Conservation (phyloP, 495 filamentous ascomycete genomes). For the Xylaria grammica region DNA sequence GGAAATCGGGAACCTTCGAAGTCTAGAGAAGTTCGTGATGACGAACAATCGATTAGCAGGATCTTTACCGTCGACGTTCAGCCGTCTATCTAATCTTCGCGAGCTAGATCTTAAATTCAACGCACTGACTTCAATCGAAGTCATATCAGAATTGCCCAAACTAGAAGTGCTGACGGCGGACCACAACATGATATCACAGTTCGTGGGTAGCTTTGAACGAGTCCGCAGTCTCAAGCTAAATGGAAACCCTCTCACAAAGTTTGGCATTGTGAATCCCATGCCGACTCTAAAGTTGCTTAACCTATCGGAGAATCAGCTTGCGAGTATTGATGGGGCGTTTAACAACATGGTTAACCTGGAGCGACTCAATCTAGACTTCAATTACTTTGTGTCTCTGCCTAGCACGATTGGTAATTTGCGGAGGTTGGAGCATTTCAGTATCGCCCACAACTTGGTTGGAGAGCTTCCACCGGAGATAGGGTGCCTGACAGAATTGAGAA, state of each 20-base stretch:
- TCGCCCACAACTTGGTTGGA: slow-evolving; percentile 85
- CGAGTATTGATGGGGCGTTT: slow-evolving; percentile 84
- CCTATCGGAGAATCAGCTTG: slow-evolving; percentile 83
- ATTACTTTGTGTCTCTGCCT: slow-evolving; percentile 90
- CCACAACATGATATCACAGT: slow-evolving; percentile 88
- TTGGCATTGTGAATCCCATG: slow-evolving; percentile 76
- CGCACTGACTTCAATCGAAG: slow-evolving; percentile 80
- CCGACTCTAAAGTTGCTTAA: slow-evolving; percentile 85
- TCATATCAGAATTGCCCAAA: slow-evolving; percentile 78
- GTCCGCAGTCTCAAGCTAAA: slow-evolving; percentile 85
- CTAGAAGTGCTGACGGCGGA: slow-evolving; percentile 86
- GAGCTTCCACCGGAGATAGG: slow-evolving; percentile 86
- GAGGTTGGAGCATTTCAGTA: slow-evolving; percentile 88
- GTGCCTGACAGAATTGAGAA: slow-evolving; percentile 78
- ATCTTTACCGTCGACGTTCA: slow-evolving; percentile 71
- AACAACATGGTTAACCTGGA: slow-evolving; percentile 84
- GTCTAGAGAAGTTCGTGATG: slow-evolving; percentile 87
- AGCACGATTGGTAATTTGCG: slow-evolving; percentile 81
- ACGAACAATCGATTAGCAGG: slow-evolving; percentile 91
- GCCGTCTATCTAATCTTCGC: slow-evolving; percentile 73
- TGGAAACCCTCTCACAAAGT: slow-evolving; percentile 91
- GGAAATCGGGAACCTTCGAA: slow-evolving; percentile 75
- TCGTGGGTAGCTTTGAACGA: slow-evolving; percentile 82
- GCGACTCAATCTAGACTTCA: slow-evolving; percentile 88
- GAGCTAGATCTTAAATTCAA: slow-evolving; percentile 97